Evolutionary conservation across 768 basidiomycete genomes (phyloP).

Genomic region (Hysterangium stoloniferum): DNA sequence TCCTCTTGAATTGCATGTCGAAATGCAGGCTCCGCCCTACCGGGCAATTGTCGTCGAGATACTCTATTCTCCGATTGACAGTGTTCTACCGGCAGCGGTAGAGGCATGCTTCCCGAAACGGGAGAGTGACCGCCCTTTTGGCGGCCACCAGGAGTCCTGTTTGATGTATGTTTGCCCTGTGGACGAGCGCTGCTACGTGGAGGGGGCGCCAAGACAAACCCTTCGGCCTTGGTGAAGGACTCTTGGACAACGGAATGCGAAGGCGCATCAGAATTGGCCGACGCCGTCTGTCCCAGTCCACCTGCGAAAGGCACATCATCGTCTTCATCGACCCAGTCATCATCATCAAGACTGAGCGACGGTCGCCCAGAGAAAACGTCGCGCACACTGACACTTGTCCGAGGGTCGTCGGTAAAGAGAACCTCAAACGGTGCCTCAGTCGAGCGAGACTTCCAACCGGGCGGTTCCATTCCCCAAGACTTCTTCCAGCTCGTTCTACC

Average conservation of each 20-base stretch:
- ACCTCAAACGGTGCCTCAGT: constrained; percentile 68
- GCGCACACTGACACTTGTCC: constrained; percentile 45
- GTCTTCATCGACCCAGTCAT: constrained; percentile 78
- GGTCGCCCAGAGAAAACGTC: constrained; percentile 76
- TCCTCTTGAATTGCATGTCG: constrained; percentile 72
- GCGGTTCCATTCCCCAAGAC: constrained; percentile 80
- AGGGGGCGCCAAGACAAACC: constrained; percentile 44
- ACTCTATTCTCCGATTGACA: constrained; percentile 39
- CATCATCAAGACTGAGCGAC: constrained; percentile 58
- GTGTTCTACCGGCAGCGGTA: constrained; percentile 45
- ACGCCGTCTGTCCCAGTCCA: constrained; percentile 60
- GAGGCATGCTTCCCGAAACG: constrained; percentile 50
- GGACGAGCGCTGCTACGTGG: constrained; percentile 24
- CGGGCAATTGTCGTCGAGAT: constrained; percentile 63
- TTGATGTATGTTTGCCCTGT: constrained; percentile 18
- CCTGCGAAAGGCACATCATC: constrained; percentile 71
- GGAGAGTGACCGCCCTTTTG: constrained; percentile 52
- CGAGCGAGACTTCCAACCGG: constrained; percentile 67
- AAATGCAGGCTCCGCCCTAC: constrained; percentile 66
- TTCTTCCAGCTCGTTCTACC: constrained; percentile 72
- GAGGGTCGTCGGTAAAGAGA: constrained; percentile 33
- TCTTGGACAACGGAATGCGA: constrained; percentile 13
- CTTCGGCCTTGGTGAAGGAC: constrained; percentile 13
- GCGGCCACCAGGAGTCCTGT: constrained; percentile 26
- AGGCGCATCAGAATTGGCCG: constrained; percentile 15